A percentile compares a stretch with the other conserved stretches of the same genome.
Conservation (phyloP, 139 green algal species). For the Raphidocelis subcapitata region DNA sequence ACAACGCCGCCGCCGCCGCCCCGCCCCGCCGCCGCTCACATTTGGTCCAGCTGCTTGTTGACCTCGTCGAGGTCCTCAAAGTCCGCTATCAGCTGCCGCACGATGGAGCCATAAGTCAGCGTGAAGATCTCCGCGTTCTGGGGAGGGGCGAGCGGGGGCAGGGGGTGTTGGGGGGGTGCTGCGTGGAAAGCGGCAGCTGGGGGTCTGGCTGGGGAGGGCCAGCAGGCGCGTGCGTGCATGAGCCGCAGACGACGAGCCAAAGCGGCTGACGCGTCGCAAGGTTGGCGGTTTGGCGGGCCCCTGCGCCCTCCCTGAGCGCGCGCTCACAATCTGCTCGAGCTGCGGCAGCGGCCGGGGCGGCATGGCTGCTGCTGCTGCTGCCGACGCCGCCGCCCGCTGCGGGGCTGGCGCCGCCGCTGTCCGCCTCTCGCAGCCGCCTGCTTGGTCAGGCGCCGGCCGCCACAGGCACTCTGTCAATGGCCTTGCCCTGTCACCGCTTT, state of each 20-base stretch:
- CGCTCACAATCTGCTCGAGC: slow-evolving; percentile 30
- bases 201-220: not conserved
- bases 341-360: slow-evolving; percentile 16
- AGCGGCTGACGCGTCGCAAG: not conserved
- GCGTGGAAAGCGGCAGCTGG: not conserved
- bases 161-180: not conserved
- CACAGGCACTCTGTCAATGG: too few relatives aligned
- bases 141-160: too few relatives aligned
- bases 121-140: slow-evolving; percentile 94
- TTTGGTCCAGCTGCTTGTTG: slow-evolving; percentile 96
- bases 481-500: too few relatives aligned
- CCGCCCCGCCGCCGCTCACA: too few relatives aligned
- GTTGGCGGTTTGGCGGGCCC: not conserved
- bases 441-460: too few relatives aligned
- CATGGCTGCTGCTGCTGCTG: slow-evolving; percentile 12
- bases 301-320: not conserved
- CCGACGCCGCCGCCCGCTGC: not conserved
- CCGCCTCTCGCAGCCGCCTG: too few relatives aligned
- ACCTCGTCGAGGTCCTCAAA: slow-evolving; percentile 93
- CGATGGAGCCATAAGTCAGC: slow-evolving; percentile 96
- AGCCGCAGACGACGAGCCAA: not conserved
- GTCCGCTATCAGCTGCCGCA: slow-evolving; percentile 93
- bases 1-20: too few relatives aligned
- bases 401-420: not conserved
- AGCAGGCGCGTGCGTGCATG: not conserved